These are phyloP conservation scores for Vigna radiata DNA, from an alignment of 306 rosid genomes.

Conservation along the genomic window DNA sequence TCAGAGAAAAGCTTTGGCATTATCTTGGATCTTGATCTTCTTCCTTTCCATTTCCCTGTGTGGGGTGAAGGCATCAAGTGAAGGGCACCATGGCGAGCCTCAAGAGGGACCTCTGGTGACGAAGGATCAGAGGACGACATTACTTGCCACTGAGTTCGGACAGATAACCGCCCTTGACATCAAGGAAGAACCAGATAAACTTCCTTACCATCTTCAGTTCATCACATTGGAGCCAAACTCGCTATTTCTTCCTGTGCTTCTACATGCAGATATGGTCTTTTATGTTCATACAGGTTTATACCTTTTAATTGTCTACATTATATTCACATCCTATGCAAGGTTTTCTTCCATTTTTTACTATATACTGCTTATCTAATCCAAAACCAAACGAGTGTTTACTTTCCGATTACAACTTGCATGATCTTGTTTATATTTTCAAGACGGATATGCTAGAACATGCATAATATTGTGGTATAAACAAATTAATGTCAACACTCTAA, in stretches of 20 bases:
- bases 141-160: conserved; percentile 66
- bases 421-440: too few species aligned
- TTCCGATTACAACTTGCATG: background rate
- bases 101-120: conserved; percentile 52
- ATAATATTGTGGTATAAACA: background rate
- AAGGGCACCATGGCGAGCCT: conserved; percentile 39
- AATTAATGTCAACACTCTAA: conserved; percentile 8
- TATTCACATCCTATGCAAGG: background rate
- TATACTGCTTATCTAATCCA: too few species aligned
- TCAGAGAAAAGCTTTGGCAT: conserved; percentile 27
- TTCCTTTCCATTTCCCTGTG: conserved; percentile 38
- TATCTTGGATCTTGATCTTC: conserved; percentile 41
- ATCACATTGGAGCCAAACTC: conserved; percentile 85
- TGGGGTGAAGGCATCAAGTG: conserved; percentile 45
- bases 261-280: conserved; percentile 79
- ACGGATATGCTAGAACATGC: background rate
- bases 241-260: conserved; percentile 84
- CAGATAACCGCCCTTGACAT: conserved; percentile 64
- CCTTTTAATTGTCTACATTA: background rate
- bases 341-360: background rate
- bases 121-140: conserved; percentile 55
- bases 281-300: conserved; percentile 71
- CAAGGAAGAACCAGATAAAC: conserved; percentile 52
- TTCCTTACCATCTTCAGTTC: conserved; percentile 76
- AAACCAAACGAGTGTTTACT: background rate